Percentiles rank a stretch among this genome's conserved stretches.
phyloP scores from a whole-genome alignment of 1,139 yeast genomes.

The Saccharomycopsis phalli region DNA sequence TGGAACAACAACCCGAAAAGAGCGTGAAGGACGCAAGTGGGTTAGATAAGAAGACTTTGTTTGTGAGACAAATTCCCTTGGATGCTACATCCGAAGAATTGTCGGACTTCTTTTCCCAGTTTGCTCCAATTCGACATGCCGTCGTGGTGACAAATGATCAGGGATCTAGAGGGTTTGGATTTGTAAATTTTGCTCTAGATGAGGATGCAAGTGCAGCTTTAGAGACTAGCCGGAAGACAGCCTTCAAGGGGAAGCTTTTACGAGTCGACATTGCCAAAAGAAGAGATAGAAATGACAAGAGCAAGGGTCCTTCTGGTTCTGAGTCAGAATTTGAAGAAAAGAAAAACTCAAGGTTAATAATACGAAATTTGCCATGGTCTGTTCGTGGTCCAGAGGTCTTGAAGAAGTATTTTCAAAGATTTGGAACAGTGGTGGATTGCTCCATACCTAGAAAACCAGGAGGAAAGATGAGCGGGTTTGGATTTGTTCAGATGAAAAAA shows the following conservation, averaged over 20 bases:
- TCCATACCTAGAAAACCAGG: constrained; percentile 82
- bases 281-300: constrained; percentile 57
- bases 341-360: constrained; percentile 73
- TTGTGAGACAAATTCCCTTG: constrained; percentile 75
- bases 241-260: constrained; percentile 57
- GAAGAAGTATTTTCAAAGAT: constrained; percentile 61
- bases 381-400: constrained; percentile 69
- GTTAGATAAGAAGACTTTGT: constrained; percentile 50
- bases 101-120: constrained; percentile 76
- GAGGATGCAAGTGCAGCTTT: constrained; percentile 80
- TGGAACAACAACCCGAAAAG: too few species aligned
- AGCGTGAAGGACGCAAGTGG: constrained; percentile 4
- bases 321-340: constrained; percentile 25
- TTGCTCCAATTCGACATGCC: constrained; percentile 94
- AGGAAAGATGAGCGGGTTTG: constrained; percentile 92
- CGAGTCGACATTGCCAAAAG: constrained; percentile 86
- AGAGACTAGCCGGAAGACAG: constrained; percentile 38
- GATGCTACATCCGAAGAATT: constrained; percentile 76
- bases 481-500: constrained; percentile 85
- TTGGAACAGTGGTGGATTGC: constrained; percentile 84
- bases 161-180: constrained; percentile 85
- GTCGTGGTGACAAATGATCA: constrained; percentile 80
- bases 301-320: constrained; percentile 21
- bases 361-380: constrained; percentile 95
- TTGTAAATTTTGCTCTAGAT: constrained; percentile 79